Percentiles rank a stretch among this genome's conserved stretches.
These are phyloP conservation scores for Boletus huronensis DNA, from an alignment of 768 basidiomycete species.

Conservation along the genomic window DNA sequence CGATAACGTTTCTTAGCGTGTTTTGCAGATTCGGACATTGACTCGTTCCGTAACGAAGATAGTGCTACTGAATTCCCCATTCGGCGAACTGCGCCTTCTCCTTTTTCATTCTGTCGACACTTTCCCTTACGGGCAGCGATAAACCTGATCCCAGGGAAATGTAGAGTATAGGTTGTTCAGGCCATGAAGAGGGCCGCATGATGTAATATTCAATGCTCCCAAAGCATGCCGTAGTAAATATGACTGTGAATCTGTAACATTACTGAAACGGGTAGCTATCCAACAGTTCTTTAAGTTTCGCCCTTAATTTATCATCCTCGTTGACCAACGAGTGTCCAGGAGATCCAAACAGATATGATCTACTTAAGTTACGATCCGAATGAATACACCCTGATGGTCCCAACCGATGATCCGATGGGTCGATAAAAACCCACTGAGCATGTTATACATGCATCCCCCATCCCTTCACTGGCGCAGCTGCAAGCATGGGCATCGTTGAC, in stretches of 20 bases:
- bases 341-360: not conserved
- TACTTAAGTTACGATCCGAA: not conserved
- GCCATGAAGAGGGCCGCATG: not conserved
- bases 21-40: too few species aligned
- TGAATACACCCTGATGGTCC: not conserved
- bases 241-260: not conserved
- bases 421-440: not conserved
- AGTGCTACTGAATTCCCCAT: not conserved
- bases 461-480: not conserved
- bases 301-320: not conserved
- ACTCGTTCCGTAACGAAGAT: too few species aligned
- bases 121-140: not conserved
- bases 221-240: not conserved
- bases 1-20: too few species aligned
- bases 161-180: not conserved
- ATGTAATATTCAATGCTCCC: not conserved
- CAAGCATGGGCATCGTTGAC: not conserved
- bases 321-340: not conserved
- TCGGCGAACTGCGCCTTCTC: not conserved
- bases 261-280: not conserved
- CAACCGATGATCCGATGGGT: not conserved
- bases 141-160: not conserved
- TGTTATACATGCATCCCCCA: not conserved
- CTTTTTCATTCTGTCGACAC: not conserved
- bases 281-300: not conserved